Evolutionary conservation across 2,329 filamentous ascomycete genomes (phyloP).

Genomic region (Aspergillus felis): DNA sequence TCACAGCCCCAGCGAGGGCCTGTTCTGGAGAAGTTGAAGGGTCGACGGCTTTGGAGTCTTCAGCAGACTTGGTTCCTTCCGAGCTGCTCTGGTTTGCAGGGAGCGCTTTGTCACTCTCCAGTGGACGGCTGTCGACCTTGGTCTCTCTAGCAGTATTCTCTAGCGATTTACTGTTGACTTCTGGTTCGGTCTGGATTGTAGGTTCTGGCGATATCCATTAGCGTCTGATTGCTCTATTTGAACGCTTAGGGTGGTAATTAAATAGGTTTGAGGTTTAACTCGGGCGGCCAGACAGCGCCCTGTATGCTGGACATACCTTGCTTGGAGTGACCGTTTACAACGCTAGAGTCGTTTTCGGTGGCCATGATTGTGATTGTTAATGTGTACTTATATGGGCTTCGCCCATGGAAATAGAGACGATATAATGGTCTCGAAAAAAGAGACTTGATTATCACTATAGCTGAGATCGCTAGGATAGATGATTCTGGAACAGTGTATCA

Average conservation of each 20-base stretch:
- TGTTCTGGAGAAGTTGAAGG: conserved; percentile 7
- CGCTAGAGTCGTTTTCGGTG: conserved; percentile 10
- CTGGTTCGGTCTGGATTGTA: conserved; percentile 6
- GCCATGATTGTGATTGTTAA: conserved; percentile 21
- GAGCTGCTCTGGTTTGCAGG: background rate
- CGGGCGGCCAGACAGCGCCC: background rate
- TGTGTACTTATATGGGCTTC: conserved; percentile 3
- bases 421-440: conserved; percentile 12
- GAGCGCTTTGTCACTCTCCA: background rate
- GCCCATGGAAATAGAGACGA: background rate
- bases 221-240: background rate
- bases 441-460: conserved; percentile 10
- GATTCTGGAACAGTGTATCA: conserved; percentile 6
- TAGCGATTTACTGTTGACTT: conserved; percentile 1
- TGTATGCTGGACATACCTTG: conserved; percentile 21
- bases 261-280: background rate
- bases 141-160: conserved; percentile 2
- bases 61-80: conserved; percentile 4
- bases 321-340: conserved; percentile 8
- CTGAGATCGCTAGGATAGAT: conserved; percentile 3
- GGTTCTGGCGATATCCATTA: conserved; percentile 9
- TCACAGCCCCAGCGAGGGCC: conserved; percentile 1
- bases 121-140: conserved; percentile 4
- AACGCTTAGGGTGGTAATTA: background rate
- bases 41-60: conserved; percentile 9